A percentile compares a stretch with the other conserved stretches of the same genome.
Evolutionary conservation across 768 basidiomycete genomes (phyloP).

Genomic region (Boletus rex-veris): DNA sequence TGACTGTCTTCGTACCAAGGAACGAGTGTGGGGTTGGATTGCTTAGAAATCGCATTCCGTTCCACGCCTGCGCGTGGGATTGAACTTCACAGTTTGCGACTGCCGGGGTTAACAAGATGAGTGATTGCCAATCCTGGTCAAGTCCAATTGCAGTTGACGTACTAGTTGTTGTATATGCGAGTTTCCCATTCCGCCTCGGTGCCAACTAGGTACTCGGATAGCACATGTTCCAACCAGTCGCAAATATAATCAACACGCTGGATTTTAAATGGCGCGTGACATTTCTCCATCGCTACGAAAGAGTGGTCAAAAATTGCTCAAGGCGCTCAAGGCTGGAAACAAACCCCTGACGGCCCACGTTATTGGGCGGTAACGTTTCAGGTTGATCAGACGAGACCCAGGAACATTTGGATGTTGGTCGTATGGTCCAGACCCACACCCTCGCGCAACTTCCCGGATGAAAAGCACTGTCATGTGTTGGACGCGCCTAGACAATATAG

Average conservation of each 20-base stretch:
- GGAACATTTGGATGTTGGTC: constrained; percentile 25
- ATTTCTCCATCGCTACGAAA: constrained; percentile 43
- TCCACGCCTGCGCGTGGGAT: too few species aligned
- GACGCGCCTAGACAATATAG: not conserved
- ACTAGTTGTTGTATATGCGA: constrained; percentile 30
- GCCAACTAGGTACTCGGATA: constrained; percentile 26
- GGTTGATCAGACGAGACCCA: constrained; percentile 34
- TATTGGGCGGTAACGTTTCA: constrained; percentile 37
- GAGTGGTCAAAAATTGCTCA: not conserved
- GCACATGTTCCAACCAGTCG: constrained; percentile 38
- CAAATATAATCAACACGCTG: constrained; percentile 33
- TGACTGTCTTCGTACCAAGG: not conserved
- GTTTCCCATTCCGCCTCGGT: constrained; percentile 28
- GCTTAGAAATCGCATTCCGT: not conserved
- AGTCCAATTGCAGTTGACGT: constrained; percentile 1
- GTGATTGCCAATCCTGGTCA: not conserved
- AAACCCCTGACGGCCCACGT: constrained; percentile 41
- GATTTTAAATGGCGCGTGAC: constrained; percentile 42
- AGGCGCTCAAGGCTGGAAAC: constrained; percentile 1
- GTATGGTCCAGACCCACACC: constrained; percentile 30
- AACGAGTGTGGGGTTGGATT: not conserved
- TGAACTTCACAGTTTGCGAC: constrained; percentile 1
- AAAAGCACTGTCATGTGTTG: constrained; percentile 28
- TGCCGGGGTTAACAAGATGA: not conserved
- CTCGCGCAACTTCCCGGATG: constrained; percentile 31